Conservation (phyloP, 2,329 filamentous ascomycete genomes). For the Diaporthe caulivora region DNA sequence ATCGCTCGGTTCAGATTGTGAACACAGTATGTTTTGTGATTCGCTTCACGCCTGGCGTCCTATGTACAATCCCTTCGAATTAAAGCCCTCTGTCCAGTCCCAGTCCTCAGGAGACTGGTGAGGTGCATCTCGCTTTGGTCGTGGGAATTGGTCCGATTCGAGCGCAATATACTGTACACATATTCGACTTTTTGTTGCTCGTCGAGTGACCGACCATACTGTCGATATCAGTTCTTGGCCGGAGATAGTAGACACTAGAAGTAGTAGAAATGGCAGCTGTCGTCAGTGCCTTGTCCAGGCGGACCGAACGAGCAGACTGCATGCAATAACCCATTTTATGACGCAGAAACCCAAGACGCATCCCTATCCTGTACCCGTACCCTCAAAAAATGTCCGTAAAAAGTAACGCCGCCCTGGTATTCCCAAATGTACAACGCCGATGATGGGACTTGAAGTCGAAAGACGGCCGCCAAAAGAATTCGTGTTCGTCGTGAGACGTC, state of each 20-base stretch:
- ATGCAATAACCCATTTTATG: constrained; percentile 34
- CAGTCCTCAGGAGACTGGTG: neutral
- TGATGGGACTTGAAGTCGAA: constrained; percentile 50
- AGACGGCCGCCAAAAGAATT: constrained; percentile 42
- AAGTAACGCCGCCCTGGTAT: constrained; percentile 60
- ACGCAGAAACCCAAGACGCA: constrained; percentile 23
- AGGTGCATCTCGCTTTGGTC: constrained; percentile 1
- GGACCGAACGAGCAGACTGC: constrained; percentile 26
- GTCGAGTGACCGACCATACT: constrained; percentile 15
- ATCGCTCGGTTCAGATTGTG: neutral
- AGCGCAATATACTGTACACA: constrained; percentile 30
- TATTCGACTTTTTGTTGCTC: constrained; percentile 30
- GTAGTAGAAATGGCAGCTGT: constrained; percentile 35
- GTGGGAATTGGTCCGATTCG: constrained; percentile 13
- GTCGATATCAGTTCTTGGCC: constrained; percentile 12
- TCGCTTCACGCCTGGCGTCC: constrained; percentile 12
- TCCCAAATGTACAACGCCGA: constrained; percentile 51
- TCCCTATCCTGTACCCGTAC: constrained; percentile 2
- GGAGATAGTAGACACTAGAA: constrained; percentile 37
- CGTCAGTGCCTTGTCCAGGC: constrained; percentile 16
- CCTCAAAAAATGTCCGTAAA: neutral
- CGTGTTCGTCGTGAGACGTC: constrained; percentile 51
- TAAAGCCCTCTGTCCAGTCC: constrained; percentile 12
- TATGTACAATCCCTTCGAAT: constrained; percentile 32
- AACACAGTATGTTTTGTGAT: constrained; percentile 13